These are phyloP conservation scores for Fusarium chaquense DNA, from an alignment of 2,329 filamentous ascomycete genomes.

Conservation along the genomic window DNA sequence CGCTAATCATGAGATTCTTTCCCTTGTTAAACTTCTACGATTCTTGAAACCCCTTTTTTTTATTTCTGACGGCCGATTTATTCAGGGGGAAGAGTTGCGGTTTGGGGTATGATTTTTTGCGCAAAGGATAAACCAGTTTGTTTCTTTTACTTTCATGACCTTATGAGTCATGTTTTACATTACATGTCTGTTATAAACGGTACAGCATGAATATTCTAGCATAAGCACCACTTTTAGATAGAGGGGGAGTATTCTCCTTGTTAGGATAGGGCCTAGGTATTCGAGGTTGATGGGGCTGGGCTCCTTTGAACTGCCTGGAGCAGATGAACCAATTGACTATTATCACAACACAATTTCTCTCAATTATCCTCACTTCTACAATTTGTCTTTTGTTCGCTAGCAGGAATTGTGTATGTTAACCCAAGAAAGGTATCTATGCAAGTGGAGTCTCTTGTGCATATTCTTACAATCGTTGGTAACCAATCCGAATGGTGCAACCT, in stretches of 20 bases:
- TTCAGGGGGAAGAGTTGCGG: slow-evolving; percentile 18
- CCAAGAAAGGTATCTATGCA: neutral
- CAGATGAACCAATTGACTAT: slow-evolving; percentile 35
- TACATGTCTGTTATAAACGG: slow-evolving; percentile 26
- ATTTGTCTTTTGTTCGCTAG: neutral
- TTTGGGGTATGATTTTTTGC: slow-evolving; percentile 15
- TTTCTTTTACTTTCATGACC: slow-evolving; percentile 26
- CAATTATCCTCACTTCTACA: neutral
- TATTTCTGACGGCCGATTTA: slow-evolving; percentile 33
- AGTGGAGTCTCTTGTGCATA: slow-evolving; percentile 43
- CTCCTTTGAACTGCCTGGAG: slow-evolving; percentile 47
- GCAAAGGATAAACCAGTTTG: slow-evolving; percentile 31
- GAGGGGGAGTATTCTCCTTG: slow-evolving; percentile 32
- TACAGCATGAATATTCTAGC: slow-evolving; percentile 17
- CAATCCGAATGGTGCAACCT: slow-evolving; percentile 38
- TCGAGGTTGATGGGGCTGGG: slow-evolving; percentile 39
- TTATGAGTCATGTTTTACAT: slow-evolving; percentile 27
- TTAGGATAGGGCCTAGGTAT: slow-evolving; percentile 3
- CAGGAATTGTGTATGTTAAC: neutral
- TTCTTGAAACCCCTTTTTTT: slow-evolving; percentile 27
- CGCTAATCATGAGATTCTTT: slow-evolving; percentile 31
- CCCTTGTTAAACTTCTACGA: slow-evolving; percentile 41
- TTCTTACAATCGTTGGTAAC: slow-evolving; percentile 23
- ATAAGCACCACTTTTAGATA: slow-evolving; percentile 29
- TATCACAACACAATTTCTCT: neutral